Evolutionary conservation across 805 yeast species (phyloP).

Genomic region (Phaffomyces opuntiae): DNA sequence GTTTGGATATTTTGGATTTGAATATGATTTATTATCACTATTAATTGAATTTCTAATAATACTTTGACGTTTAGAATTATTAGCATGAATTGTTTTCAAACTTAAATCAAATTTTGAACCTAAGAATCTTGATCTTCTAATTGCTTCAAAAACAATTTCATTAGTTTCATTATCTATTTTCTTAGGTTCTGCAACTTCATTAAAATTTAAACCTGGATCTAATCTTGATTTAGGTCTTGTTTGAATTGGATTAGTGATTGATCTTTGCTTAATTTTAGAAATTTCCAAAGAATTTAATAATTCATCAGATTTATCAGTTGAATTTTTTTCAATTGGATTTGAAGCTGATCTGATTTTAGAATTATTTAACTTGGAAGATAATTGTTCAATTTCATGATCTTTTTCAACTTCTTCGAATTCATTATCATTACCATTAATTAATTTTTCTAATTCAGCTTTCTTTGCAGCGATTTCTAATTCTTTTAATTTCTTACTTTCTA

Average conservation of each 20-base stretch:
- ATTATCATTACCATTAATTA: constrained; percentile 12
- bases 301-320: constrained; percentile 10
- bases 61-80: too few relatives aligned
- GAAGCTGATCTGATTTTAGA: constrained; percentile 30
- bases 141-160: constrained; percentile 31
- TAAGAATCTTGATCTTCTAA: constrained; percentile 37
- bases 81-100: constrained; percentile 16
- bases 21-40: constrained; percentile 10
- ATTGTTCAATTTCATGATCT: constrained; percentile 1
- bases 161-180: constrained; percentile 17
- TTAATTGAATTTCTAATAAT: constrained; percentile 9
- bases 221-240: constrained; percentile 37
- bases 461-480: constrained; percentile 22
- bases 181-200: constrained; percentile 11
- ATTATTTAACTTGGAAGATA: constrained; percentile 1
- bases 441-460: constrained; percentile 12
- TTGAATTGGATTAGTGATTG: constrained; percentile 29
- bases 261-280: constrained; percentile 28
- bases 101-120: constrained; percentile 34
- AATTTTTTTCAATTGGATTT: constrained; percentile 23
- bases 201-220: constrained; percentile 34
- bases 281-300: constrained; percentile 22
- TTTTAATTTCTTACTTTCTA: constrained; percentile 16
- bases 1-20: constrained; percentile 9
- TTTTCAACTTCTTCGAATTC: constrained; percentile 5